Percentiles rank a stretch among this genome's conserved stretches.
phyloP scores from a whole-genome alignment of 2,329 filamentous ascomycete genomes.

The Claviceps pazoutovae region DNA sequence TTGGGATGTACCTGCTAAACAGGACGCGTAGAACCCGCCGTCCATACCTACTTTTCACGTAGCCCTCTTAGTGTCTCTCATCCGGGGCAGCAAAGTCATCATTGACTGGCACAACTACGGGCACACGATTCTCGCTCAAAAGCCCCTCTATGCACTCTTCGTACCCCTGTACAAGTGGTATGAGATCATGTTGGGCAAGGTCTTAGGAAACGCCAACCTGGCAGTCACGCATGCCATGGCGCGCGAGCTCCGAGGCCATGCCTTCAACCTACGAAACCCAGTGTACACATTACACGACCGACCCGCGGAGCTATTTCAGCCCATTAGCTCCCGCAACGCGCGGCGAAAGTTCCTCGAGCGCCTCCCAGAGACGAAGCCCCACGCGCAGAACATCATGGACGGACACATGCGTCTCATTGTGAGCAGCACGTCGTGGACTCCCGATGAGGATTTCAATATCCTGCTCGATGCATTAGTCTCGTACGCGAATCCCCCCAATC shows the following conservation, averaged over 20 bases:
- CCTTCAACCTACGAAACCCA: slow-evolving; percentile 51
- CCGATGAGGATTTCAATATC: slow-evolving; percentile 87
- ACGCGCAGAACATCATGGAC: slow-evolving; percentile 44
- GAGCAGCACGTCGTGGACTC: slow-evolving; percentile 93
- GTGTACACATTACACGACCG: slow-evolving; percentile 73
- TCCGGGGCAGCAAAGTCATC: slow-evolving; percentile 69
- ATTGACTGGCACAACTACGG: slow-evolving; percentile 99
- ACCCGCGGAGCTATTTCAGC: slow-evolving; percentile 69
- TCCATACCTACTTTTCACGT: slow-evolving; percentile 82
- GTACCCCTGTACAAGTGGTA: slow-evolving; percentile 65
- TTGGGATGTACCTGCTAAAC: not conserved
- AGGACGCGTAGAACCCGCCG: slow-evolving; percentile 59
- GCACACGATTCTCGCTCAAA: slow-evolving; percentile 72
- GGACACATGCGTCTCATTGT: slow-evolving; percentile 58
- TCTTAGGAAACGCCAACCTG: slow-evolving; percentile 59
- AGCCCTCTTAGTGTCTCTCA: slow-evolving; percentile 54
- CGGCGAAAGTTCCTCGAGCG: slow-evolving; percentile 47
- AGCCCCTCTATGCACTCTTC: slow-evolving; percentile 52
- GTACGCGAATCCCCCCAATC: slow-evolving; percentile 44
- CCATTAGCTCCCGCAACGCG: slow-evolving; percentile 35
- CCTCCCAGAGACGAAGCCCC: slow-evolving; percentile 48
- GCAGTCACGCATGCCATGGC: slow-evolving; percentile 87
- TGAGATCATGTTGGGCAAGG: slow-evolving; percentile 56
- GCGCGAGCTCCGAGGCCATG: slow-evolving; percentile 46
- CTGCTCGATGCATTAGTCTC: slow-evolving; percentile 67